Percentiles rank a stretch among this genome's conserved stretches.
Evolutionary conservation across 2,329 filamentous ascomycete species (phyloP).

Genomic region (Pseudogymnoascus sp.): DNA sequence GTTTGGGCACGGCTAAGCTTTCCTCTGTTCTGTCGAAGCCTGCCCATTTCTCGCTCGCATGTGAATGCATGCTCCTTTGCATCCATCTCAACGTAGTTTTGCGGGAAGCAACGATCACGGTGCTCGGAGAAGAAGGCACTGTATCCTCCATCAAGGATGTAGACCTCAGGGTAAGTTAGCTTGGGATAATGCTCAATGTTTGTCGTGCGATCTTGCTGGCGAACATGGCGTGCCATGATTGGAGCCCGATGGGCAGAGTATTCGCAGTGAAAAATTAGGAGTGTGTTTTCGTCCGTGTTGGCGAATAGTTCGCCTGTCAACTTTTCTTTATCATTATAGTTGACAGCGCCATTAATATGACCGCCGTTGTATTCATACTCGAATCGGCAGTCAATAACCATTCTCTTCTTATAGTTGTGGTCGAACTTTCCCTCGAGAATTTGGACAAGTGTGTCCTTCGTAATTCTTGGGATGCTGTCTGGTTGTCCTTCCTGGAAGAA

Average conservation of each 20-base stretch:
- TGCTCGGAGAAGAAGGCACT: conserved; percentile 82
- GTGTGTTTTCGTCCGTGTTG: conserved; percentile 55
- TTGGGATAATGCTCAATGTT: conserved; percentile 82
- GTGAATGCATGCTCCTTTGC: conserved; percentile 84
- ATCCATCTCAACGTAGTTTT: conserved; percentile 95
- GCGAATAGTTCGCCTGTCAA: conserved; percentile 70
- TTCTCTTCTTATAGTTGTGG: conserved; percentile 66
- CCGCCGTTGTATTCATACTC: conserved; percentile 98
- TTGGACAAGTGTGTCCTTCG: conserved; percentile 71
- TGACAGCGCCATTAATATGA: conserved; percentile 87
- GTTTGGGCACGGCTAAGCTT: conserved; percentile 84
- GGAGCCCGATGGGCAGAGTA: conserved; percentile 95
- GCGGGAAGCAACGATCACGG: conserved; percentile 75
- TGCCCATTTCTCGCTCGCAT: conserved; percentile 90
- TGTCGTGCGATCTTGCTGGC: conserved; percentile 74
- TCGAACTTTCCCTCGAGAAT: conserved; percentile 80
- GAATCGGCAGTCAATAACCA: conserved; percentile 93
- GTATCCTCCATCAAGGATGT: conserved; percentile 94
- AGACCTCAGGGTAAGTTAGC: conserved; percentile 92
- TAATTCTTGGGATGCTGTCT: conserved; percentile 83
- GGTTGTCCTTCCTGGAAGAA: conserved; percentile 72
- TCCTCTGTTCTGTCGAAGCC: conserved; percentile 75
- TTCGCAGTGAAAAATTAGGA: conserved; percentile 94
- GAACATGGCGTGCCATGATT: conserved; percentile 90
- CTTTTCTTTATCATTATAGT: conserved; percentile 93